Evolutionary conservation across 2,329 filamentous ascomycete genomes (phyloP), one percentile per base, ranked within the genome.

Genomic region (Parastagonospora avenae): DNA sequence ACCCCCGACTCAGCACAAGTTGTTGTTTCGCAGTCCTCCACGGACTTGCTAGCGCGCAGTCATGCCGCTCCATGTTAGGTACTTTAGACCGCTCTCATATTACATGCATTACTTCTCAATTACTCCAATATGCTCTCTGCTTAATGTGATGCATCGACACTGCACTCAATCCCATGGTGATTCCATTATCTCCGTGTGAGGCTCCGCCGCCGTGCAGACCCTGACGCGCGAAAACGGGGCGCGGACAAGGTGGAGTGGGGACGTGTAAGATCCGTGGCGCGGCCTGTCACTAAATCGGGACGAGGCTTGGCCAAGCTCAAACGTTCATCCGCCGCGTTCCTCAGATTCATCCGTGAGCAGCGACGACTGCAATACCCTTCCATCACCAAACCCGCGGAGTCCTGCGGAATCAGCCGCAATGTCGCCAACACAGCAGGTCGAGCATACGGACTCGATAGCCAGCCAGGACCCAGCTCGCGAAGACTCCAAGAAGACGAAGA

Each of bases 401-500:
- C 50, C 60, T 63, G 66, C 67, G 62, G 64, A 71, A 56, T 48
- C 42, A 43, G 31, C 41, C 59, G 63, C 40, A 52, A 79, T 79
- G 77, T 77, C 77, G 72, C 77, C 75, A 63, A 75, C 76, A 54
- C 67, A 74, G 58, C 67, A 68, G 51, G 70, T 77, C 60, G 74
- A 77, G 55, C 70, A 72, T 27, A 70, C 67, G 52, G 76, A 79
- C 55, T 75, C 74, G 39, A 76, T 75, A 54, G 72, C 72, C 44
- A 71, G 70, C 63, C 72, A 78, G 61, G 76, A 77, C 48, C 71
- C 71, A n/a, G 67, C 69, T 46, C 68, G 70, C 47, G 62, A 67
- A 15, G 67, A 74, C 36, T 62, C 72, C 50, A 77, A 82, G 80
- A 94, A 87, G 78, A 94, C 67, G 47, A 96, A 96, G 85, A 95